A percentile compares a stretch with the other conserved stretches of the same genome.
Evolutionary conservation across 768 basidiomycete genomes (phyloP).

Genomic region (Suillus subaureus): DNA sequence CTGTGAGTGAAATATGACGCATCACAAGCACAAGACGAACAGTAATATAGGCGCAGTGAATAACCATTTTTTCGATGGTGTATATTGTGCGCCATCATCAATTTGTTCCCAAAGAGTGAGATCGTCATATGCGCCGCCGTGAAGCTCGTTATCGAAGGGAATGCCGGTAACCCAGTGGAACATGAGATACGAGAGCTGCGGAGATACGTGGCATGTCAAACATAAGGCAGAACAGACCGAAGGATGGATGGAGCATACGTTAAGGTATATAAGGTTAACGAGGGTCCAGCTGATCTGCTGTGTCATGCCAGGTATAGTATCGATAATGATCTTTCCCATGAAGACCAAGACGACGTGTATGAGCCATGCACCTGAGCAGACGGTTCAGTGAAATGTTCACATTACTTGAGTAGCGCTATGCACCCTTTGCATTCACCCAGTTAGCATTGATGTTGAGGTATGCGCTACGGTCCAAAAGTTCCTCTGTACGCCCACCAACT

Average conservation of each 20-base stretch:
- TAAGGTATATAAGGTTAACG: conserved; percentile 87
- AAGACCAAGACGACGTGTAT: conserved; percentile 95
- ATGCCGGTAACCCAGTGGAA: conserved; percentile 99
- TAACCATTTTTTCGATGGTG: conserved; percentile 97
- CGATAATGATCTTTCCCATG: conserved; percentile 88
- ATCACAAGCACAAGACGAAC: conserved; percentile 49
- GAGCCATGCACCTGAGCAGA: conserved; percentile 85
- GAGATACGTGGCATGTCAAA: conserved; percentile 7
- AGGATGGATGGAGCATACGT: conserved; percentile 54
- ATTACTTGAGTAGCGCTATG: conserved; percentile 17
- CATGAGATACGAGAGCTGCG: conserved; percentile 93
- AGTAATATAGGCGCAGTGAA: conserved; percentile 85
- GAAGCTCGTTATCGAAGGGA: conserved; percentile 86
- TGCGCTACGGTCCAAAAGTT: conserved; percentile 75
- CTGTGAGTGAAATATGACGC: conserved; percentile 5
- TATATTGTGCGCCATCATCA: conserved; percentile 97
- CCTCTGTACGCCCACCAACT: conserved; percentile 73
- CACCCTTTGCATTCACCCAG: conserved; percentile 95
- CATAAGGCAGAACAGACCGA: conserved; percentile 6
- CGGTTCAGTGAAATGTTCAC: conserved; percentile 7
- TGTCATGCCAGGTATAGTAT: conserved; percentile 92
- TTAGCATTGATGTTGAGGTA: conserved; percentile 87
- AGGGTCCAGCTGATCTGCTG: conserved; percentile 96
- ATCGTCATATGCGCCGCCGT: conserved; percentile 95
- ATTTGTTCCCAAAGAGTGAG: conserved; percentile 99